Conservation (phyloP, 2,329 filamentous ascomycete genomes). For the Apiospora koreana region DNA sequence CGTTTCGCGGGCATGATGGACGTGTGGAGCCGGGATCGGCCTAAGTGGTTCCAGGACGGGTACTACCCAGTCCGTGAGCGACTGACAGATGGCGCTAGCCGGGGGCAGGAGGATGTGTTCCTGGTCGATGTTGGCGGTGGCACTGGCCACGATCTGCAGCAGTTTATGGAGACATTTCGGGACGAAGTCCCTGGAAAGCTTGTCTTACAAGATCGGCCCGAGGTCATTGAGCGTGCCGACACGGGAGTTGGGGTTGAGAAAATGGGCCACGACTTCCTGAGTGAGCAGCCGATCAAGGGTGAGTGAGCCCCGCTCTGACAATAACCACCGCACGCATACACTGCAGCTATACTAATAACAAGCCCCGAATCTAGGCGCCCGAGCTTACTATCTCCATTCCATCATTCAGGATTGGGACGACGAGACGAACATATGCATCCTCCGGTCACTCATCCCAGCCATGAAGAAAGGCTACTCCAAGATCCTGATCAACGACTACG, state of each 20-base stretch:
- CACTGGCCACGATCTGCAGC: slow-evolving; percentile 38
- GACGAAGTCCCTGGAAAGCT: slow-evolving; percentile 32
- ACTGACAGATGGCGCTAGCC: slow-evolving; percentile 21
- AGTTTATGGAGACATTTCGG: slow-evolving; percentile 32
- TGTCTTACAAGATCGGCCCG: slow-evolving; percentile 38
- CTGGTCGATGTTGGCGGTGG: slow-evolving; percentile 43
- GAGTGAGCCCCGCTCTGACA: no score
- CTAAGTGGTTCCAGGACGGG: background rate
- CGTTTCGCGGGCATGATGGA: background rate
- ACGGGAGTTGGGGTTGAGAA: background rate
- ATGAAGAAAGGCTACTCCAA: slow-evolving; percentile 38
- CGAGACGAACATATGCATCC: slow-evolving; percentile 25
- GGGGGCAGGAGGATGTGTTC: slow-evolving; percentile 28
- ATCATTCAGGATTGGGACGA: slow-evolving; percentile 37
- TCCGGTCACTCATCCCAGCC: slow-evolving; percentile 20
- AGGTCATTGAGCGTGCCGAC: slow-evolving; percentile 16
- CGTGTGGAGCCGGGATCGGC: background rate
- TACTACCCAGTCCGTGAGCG: slow-evolving; percentile 23
- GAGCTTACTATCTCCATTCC: slow-evolving; percentile 28
- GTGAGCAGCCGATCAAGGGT: background rate
- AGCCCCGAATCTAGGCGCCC: slow-evolving; percentile 29
- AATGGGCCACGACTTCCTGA: background rate
- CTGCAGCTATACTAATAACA: background rate
- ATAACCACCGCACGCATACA: no score
- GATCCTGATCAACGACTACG: slow-evolving; percentile 37